Evolutionary conservation across 345 rosid species (phyloP), one percentile per base, ranked within the genome.

Genomic region (Syzygium oleosum): DNA sequence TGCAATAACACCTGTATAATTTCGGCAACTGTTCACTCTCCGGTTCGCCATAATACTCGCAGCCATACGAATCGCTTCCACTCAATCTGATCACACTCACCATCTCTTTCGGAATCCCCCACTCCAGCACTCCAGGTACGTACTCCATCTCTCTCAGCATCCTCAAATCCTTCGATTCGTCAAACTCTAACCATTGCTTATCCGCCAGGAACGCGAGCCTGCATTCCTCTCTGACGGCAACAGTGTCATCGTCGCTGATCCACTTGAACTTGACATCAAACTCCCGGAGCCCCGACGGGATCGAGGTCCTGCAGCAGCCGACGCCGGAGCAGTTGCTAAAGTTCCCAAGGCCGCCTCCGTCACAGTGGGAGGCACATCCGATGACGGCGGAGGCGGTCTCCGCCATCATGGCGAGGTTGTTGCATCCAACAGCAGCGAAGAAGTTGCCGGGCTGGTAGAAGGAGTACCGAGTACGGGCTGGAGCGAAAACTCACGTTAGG

Each of bases 81-180:
- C 46, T 86, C 51, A 84, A 22, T 59, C 86, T 51, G 5, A 43
- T 23, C 61, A 1, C 55, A 29, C 16, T 61, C 27, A 61, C 25
- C 27, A 53, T 55, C 27, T 31, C 59, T 12, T 51, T 17, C n/a
- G 17, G n/a, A 41, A 87, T 12, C 31, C 52, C 34, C 86, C 88
- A 87, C 46, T 87, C 85, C 59, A 87, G 51, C 78, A 87, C 43
- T 21, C 54, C 85, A 27, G 88, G 86, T 12, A 87, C 86, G 25
- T 34, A 80, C 77, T 58, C 86, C 56, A 84, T 43, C n/a, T 87
- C 85, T 49, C 78, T 68, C 55, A 84, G n/a, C 25, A 43, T 51
- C 59, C 38, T 51, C 31, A 84, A 15, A 58, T 59, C 55, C 51
- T 14, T 54, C 16, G 17, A 51, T 12, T 2, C 38, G 55, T 87